Evolutionary conservation across 805 yeast genomes (phyloP).

Genomic region (Zygotorulaspora danielsina): DNA sequence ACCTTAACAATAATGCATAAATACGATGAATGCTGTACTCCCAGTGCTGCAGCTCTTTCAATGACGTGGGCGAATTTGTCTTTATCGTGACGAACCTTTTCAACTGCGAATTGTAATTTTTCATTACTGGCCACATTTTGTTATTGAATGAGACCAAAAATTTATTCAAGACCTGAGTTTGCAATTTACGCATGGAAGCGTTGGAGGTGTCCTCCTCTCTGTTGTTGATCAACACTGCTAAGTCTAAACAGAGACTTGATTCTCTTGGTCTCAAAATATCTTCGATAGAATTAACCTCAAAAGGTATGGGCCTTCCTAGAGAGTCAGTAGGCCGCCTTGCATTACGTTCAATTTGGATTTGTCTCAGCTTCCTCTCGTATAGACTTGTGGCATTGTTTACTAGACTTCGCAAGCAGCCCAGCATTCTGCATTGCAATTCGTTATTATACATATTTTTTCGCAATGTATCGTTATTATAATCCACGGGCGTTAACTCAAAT

Average conservation of each 20-base stretch:
- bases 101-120: conserved; percentile 27
- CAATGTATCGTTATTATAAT: conserved; percentile 9
- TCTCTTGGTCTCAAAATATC: conserved; percentile 37
- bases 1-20: conserved; percentile 34
- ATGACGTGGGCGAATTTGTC: conserved; percentile 13
- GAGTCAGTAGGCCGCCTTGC: conserved; percentile 32
- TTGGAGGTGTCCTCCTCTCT: conserved; percentile 25
- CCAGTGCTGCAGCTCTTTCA: conserved; percentile 37
- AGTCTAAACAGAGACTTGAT: conserved; percentile 26
- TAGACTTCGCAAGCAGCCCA: conserved; percentile 23
- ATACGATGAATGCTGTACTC: conserved; percentile 45
- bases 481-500: conserved; percentile 22
- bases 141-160: conserved; percentile 26
- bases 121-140: conserved; percentile 23
- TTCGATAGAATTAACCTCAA: conserved; percentile 30
- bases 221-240: conserved; percentile 35
- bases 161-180: conserved; percentile 29
- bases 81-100: conserved; percentile 22
- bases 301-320: conserved; percentile 26
- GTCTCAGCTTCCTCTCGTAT: conserved; percentile 32
- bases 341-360: conserved; percentile 31
- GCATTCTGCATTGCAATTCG: conserved; percentile 28
- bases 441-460: conserved; percentile 25
- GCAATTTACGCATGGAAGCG: conserved; percentile 27
- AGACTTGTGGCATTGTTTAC: conserved; percentile 30